A percentile compares a stretch with the other conserved stretches of the same genome.
Conservation (phyloP, 371 early-diverging fungal species). For the Blastocladiella emersonii region DNA sequence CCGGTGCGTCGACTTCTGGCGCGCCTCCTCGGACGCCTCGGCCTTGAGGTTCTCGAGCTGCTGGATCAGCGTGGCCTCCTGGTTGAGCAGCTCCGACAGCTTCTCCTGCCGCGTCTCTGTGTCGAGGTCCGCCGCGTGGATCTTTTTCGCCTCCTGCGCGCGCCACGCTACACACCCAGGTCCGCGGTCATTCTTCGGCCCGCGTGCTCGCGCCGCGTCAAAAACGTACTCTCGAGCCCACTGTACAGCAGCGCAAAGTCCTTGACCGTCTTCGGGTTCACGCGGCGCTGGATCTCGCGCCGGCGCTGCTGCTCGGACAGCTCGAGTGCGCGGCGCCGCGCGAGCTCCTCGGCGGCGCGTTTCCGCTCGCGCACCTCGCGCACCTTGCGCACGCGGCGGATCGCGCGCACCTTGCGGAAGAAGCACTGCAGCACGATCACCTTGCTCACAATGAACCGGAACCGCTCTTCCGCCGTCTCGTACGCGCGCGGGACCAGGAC, state of each 20-base stretch:
- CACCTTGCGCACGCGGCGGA: conserved; percentile 14
- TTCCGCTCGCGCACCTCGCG: conserved; percentile 11
- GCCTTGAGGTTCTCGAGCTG: conserved; percentile 34
- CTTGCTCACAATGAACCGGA: conserved; percentile 7
- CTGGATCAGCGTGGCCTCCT: conserved; percentile 33
- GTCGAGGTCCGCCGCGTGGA: conserved; percentile 21
- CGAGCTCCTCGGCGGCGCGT: background rate
- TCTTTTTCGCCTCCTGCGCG: conserved; percentile 25
- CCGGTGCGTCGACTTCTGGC: conserved; percentile 17
- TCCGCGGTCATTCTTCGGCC: no score
- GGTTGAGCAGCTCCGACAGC: conserved; percentile 32
- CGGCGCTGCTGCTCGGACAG: conserved; percentile 22
- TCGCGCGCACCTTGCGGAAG: conserved; percentile 21
- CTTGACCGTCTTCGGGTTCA: conserved; percentile 27
- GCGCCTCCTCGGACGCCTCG: conserved; percentile 28
- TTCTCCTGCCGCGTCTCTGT: conserved; percentile 28
- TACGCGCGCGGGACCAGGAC: conserved; percentile 17
- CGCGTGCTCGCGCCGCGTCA: background rate
- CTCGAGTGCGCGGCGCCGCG: conserved; percentile 4
- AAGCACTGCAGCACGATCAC: conserved; percentile 32
- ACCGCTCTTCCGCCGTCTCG: conserved; percentile 21
- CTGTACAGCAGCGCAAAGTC: conserved; percentile 37
- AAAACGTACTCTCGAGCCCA: conserved; percentile 28
- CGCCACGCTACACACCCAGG: conserved; percentile 31
- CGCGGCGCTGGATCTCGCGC: conserved; percentile 26